These are phyloP conservation scores for Rhynchospora pubera DNA, from an alignment of 176 grass and related monocot genomes.

Conservation along the genomic window DNA sequence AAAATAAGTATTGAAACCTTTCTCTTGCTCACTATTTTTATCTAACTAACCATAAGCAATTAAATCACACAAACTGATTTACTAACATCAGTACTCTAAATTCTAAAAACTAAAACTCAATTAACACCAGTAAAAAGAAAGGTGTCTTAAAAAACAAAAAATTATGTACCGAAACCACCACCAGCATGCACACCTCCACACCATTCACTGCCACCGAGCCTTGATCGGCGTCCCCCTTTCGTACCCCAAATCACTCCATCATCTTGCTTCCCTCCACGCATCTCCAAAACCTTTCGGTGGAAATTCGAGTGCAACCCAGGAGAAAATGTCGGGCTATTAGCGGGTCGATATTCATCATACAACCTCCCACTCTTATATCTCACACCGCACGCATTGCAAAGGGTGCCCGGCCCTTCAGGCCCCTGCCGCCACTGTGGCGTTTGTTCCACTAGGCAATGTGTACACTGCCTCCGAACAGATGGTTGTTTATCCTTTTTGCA, in stretches of 20 bases:
- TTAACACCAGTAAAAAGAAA: slow-evolving; percentile 24
- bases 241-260: not conserved
- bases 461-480: slow-evolving; percentile 33
- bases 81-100: not conserved
- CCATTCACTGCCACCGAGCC: not conserved
- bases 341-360: slow-evolving; percentile 79
- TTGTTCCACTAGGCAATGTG: slow-evolving; percentile 54
- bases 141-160: not conserved
- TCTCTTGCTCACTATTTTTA: slow-evolving; percentile 2
- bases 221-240: not conserved
- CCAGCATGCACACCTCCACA: slow-evolving; percentile 4
- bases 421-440: slow-evolving; percentile 87
- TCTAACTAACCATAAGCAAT: slow-evolving; percentile 10
- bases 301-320: slow-evolving; percentile 70
- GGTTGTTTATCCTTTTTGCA: not conserved
- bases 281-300: slow-evolving; percentile 74
- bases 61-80: not conserved
- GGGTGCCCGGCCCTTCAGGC: slow-evolving; percentile 53
- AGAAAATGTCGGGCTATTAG: slow-evolving; percentile 69
- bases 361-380: slow-evolving; percentile 68
- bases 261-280: slow-evolving; percentile 31
- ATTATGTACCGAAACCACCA: slow-evolving; percentile 30
- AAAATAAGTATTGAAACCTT: not conserved
- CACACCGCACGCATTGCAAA: slow-evolving; percentile 95
- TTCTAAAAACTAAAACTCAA: slow-evolving; percentile 29